Base-by-base conservation (phyloP, 495 filamentous ascomycete species). In the Penicillium waksmanii region DNA sequence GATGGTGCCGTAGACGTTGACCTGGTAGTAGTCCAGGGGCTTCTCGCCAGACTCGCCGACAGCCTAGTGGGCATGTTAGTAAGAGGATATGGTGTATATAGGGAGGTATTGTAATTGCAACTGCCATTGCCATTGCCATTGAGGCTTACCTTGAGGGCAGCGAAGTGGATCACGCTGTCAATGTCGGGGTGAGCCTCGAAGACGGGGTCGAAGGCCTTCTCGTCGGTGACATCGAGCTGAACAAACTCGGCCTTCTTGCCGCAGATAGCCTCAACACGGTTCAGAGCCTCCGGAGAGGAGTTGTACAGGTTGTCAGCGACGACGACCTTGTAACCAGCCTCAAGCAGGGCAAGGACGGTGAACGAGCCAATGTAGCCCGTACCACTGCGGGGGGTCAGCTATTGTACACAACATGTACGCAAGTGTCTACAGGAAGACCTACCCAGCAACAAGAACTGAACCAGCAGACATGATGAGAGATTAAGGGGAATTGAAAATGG, bases 341-440 rank as follows among this genome's bases (percentile, higher is more conserved):
- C 82, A 62, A 98, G 90, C 19, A 98, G 89, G 36, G 93, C 90
- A 53, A 98, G 87, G 56, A 88, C 80, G 53, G 95, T 98, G 84
- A 98, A 98, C 42, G 95, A 98, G 65, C 95, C 95, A 74, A 98
- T 98, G 82, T 98, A 98, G 79, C 95, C 95, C 57, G 92, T 95
- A 64, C 95, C 95, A 80, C 95, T 98, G 21, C 46, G n/a, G 73
- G 59, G 60, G 40, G 34, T 56, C 53, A 35, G 42, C 43, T 44
- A 48, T 60, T 49, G 33, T 25, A 9, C 8, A 31, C 27, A 0
- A 31, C 8, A 9, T 31, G 27, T 31, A 31, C 8, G 6, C 27
- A 9, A 7, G 27, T 27, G 27, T 31, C 7, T 31, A 31, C 25
- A 27, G 3, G 21, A 21, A 19, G 42, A 56, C 89, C 79, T 85